phyloP scores from a whole-genome alignment of 1,139 yeast genomes.

The Yamadazyma oceani region DNA sequence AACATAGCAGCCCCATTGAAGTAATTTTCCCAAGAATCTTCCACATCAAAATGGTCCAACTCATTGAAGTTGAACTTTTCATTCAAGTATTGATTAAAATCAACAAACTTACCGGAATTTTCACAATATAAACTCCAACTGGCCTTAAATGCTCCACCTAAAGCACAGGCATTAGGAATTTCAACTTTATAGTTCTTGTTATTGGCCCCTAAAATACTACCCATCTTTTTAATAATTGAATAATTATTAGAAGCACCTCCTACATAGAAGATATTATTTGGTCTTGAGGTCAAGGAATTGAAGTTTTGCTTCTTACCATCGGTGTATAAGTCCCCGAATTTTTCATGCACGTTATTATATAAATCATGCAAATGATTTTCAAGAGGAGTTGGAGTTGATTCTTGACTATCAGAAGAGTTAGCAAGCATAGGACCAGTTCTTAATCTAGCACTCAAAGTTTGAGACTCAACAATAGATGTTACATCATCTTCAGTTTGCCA shows the following conservation, averaged over 20 bases:
- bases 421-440: slow-evolving; percentile 72
- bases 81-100: slow-evolving; percentile 42
- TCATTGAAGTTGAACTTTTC: slow-evolving; percentile 47
- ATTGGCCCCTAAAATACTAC: slow-evolving; percentile 63
- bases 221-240: slow-evolving; percentile 67
- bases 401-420: slow-evolving; percentile 15
- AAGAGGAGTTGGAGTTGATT: slow-evolving; percentile 17
- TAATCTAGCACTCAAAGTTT: slow-evolving; percentile 79
- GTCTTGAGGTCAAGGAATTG: slow-evolving; percentile 51
- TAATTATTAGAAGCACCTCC: slow-evolving; percentile 84
- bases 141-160: slow-evolving; percentile 92
- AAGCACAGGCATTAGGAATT: slow-evolving; percentile 87
- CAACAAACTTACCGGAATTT: slow-evolving; percentile 35
- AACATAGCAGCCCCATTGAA: slow-evolving; percentile 52
- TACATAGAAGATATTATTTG: slow-evolving; percentile 73
- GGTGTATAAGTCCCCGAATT: slow-evolving; percentile 46
- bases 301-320: slow-evolving; percentile 50
- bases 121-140: slow-evolving; percentile 60
- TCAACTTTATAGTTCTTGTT: slow-evolving; percentile 72
- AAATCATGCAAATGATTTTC: slow-evolving; percentile 20
- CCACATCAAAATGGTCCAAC: slow-evolving; percentile 41
- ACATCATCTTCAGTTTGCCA: slow-evolving; percentile 68
- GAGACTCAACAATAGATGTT: slow-evolving; percentile 78
- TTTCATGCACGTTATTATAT: slow-evolving; percentile 24
- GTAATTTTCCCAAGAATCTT: slow-evolving; percentile 49